Evolutionary conservation across 805 yeast species (phyloP).

Genomic region (Cephaloascus fragrans): DNA sequence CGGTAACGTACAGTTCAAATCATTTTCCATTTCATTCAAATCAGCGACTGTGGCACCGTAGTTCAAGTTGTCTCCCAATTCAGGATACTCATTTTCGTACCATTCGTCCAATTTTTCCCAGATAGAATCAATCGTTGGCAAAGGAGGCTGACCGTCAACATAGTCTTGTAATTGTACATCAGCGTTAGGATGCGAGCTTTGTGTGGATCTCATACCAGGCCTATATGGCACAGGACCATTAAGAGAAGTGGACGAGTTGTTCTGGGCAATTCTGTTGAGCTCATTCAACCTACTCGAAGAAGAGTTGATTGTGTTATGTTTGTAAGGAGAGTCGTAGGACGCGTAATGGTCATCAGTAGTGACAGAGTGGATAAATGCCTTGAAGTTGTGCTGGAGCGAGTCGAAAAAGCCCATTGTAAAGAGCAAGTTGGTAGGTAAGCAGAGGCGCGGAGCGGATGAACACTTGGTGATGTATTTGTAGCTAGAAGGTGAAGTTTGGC

Average conservation of each 20-base stretch:
- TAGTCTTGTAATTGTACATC: constrained; percentile 23
- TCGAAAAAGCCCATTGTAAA: constrained; percentile 28
- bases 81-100: constrained; percentile 36
- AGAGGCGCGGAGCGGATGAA: too few species aligned
- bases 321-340: constrained; percentile 27
- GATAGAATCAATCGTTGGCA: constrained; percentile 28
- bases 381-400: constrained; percentile 12
- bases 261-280: constrained; percentile 17
- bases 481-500: too few species aligned
- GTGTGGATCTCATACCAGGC: constrained; percentile 29
- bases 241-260: constrained; percentile 12
- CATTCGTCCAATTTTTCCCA: constrained; percentile 33
- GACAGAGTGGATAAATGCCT: constrained; percentile 29
- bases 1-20: constrained; percentile 30
- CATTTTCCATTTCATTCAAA: constrained; percentile 35
- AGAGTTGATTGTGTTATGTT: constrained; percentile 10
- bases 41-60: constrained; percentile 34
- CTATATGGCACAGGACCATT: constrained; percentile 21
- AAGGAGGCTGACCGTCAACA: constrained; percentile 25
- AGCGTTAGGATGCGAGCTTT: constrained; percentile 17
- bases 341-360: constrained; percentile 41
- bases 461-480: too few species aligned
- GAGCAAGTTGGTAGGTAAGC: too few species aligned
- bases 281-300: constrained; percentile 19
- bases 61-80: constrained; percentile 31